Percentiles rank a stretch among this genome's conserved stretches.
Evolutionary conservation across 768 basidiomycete genomes (phyloP).

Genomic region (Phaeotremella skinneri): DNA sequence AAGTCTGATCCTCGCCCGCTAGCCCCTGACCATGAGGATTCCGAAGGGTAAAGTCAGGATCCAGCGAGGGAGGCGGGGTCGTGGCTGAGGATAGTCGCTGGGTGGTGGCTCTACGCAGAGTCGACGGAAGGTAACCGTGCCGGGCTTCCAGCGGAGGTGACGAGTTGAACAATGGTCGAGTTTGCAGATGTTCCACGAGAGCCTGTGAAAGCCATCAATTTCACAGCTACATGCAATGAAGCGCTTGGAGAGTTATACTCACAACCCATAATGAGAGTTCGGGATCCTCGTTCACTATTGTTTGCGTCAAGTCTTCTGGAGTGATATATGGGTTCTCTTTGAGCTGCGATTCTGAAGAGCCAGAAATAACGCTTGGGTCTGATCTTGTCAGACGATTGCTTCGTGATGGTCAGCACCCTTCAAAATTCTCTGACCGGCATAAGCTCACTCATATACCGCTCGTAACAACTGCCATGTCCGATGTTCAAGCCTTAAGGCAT

Average conservation of each 20-base stretch:
- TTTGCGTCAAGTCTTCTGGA: constrained; percentile 40
- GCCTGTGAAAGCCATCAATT: constrained; percentile 16
- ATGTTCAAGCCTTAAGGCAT: constrained; percentile 40
- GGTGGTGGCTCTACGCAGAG: constrained; percentile 32
- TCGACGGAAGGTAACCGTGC: constrained; percentile 46
- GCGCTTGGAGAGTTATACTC: constrained; percentile 13
- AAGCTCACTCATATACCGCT: constrained; percentile 37
- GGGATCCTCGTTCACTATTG: constrained; percentile 36
- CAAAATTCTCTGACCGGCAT: background rate
- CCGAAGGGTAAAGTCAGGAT: constrained; percentile 44
- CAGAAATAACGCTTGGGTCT: constrained; percentile 28
- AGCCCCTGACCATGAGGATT: constrained; percentile 41
- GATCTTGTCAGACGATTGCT: constrained; percentile 36
- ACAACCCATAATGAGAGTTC: constrained; percentile 42
- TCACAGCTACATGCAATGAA: too few relatives aligned
- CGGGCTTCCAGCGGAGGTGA: constrained; percentile 43
- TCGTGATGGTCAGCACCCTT: background rate
- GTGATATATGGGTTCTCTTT: constrained; percentile 36
- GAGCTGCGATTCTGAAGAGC: constrained; percentile 25
- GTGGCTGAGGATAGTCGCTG: constrained; percentile 8
- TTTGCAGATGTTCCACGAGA: constrained; percentile 44
- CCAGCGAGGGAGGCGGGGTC: constrained; percentile 23
- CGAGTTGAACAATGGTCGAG: constrained; percentile 30
- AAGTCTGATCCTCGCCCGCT: constrained; percentile 60
- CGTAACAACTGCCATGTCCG: constrained; percentile 45